A percentile compares a stretch with the other conserved stretches of the same genome.
Conservation (phyloP, 176 grass and related monocot genomes). For the Saccharum officinarum region DNA sequence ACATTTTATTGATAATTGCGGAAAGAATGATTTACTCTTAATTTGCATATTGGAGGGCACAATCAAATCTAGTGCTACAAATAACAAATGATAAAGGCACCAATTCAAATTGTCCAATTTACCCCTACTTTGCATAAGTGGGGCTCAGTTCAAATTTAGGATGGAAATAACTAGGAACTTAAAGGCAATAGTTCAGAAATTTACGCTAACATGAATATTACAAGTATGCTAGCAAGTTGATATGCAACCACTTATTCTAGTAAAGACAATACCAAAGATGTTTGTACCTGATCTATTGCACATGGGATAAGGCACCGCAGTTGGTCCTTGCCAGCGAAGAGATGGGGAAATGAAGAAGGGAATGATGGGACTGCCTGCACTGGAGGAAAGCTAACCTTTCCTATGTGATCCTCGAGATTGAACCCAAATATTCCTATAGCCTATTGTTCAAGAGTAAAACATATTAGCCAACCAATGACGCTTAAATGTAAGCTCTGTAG, state of each 20-base stretch:
- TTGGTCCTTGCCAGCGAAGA: conserved; percentile 69
- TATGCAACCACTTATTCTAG: not conserved
- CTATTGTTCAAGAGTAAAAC: conserved; percentile 36
- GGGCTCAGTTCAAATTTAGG: not conserved
- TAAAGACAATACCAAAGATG: conserved; percentile 24
- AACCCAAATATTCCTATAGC: conserved; percentile 96
- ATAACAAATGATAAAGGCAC: not conserved
- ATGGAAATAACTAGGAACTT: conserved; percentile 3
- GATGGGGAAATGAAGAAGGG: conserved; percentile 93
- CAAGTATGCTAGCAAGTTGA: not conserved
- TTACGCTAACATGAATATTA: not conserved
- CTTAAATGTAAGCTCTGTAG: not conserved
- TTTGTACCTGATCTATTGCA: conserved; percentile 90
- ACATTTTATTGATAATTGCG: not conserved
- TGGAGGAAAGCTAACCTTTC: conserved; percentile 89
- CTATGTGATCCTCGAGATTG: conserved; percentile 85
- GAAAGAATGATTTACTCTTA: not conserved
- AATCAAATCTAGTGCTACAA: not conserved
- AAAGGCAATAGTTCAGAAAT: not conserved
- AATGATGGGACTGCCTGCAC: conserved; percentile 96
- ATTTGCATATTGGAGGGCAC: not conserved
- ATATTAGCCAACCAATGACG: conserved; percentile 23
- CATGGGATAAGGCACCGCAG: conserved; percentile 93
- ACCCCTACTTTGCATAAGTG: not conserved
- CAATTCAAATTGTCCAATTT: not conserved